Conservation (phyloP, 2,329 filamentous ascomycete genomes). For the Calonectria pseudoturangicola region DNA sequence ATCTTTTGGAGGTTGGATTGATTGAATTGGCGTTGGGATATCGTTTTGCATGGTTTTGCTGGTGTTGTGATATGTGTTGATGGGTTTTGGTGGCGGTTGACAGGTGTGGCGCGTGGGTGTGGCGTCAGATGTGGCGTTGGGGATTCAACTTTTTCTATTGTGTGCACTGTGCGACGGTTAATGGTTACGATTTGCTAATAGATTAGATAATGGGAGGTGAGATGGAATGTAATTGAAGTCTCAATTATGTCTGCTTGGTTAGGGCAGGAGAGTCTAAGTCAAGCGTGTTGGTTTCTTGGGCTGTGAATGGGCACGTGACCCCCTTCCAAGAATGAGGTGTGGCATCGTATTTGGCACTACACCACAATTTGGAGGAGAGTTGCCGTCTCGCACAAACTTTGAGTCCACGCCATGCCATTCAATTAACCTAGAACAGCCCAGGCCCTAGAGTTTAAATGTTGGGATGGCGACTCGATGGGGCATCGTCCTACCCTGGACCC, state of each 20-base stretch:
- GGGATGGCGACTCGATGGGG: neutral
- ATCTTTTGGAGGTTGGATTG: too few species aligned
- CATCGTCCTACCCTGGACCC: neutral
- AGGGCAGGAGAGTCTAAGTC: neutral
- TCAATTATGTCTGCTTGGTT: neutral
- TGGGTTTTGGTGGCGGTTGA: too few species aligned
- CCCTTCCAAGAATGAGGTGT: neutral
- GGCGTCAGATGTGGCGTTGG: neutral
- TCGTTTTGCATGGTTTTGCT: slow-evolving; percentile 16
- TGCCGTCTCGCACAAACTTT: neutral
- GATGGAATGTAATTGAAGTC: neutral
- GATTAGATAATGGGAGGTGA: neutral
- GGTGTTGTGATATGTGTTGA: too few species aligned
- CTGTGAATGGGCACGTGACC: neutral
- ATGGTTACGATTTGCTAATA: neutral
- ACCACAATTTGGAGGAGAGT: neutral
- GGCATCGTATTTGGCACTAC: neutral
- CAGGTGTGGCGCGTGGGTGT: too few species aligned
- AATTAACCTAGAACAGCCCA: neutral
- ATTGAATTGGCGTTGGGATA: neutral
- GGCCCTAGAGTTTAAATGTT: neutral
- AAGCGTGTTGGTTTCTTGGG: neutral
- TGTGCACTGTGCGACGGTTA: neutral
- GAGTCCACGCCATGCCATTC: neutral
- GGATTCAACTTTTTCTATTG: neutral